phyloP scores from a whole-genome alignment of 768 basidiomycete genomes.

The Coprinopsis strossmayeri region DNA sequence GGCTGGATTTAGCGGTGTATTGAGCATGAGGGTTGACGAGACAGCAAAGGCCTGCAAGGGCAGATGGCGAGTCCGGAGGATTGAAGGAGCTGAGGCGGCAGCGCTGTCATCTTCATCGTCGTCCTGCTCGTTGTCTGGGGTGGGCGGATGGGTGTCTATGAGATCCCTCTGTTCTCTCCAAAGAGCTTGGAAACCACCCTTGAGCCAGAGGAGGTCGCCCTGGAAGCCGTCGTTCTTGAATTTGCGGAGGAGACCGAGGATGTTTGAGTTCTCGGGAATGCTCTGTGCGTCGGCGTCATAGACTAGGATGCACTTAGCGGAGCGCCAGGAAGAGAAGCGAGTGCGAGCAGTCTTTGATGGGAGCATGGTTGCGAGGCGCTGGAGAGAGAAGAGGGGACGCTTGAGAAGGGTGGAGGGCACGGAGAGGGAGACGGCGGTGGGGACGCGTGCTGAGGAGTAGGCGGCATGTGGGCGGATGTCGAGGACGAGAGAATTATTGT shows the following conservation, averaged over 20 bases:
- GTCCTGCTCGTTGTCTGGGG: conserved; percentile 48
- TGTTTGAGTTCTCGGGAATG: conserved; percentile 60
- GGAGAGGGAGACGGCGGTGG: conserved; percentile 72
- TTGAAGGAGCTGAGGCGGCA: conserved; percentile 10
- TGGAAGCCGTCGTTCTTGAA: conserved; percentile 48
- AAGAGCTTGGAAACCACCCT: conserved; percentile 76
- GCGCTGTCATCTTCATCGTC: conserved; percentile 35
- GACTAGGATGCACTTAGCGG: conserved; percentile 62
- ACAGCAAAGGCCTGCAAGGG: conserved; percentile 60
- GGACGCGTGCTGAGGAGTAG: conserved; percentile 59
- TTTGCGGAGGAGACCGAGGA: conserved; percentile 69
- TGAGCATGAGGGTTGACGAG: conserved; percentile 34
- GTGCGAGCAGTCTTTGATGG: conserved; percentile 49
- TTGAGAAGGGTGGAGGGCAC: conserved; percentile 94
- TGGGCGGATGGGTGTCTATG: conserved; percentile 42
- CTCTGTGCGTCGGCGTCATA: conserved; percentile 74
- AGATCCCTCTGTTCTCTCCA: conserved; percentile 47
- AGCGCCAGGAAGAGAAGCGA: conserved; percentile 54
- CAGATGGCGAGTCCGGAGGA: conserved; percentile 53
- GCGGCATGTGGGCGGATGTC: conserved; percentile 86
- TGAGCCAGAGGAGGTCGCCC: conserved; percentile 70
- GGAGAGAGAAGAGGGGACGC: conserved; percentile 78
- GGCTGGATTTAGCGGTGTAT: conserved; percentile 17
- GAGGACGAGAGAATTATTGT: conserved; percentile 55
- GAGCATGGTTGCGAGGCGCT: conserved; percentile 77